phyloP scores from a whole-genome alignment of 2,329 filamentous ascomycete species.

The Exophiala spinifera region DNA sequence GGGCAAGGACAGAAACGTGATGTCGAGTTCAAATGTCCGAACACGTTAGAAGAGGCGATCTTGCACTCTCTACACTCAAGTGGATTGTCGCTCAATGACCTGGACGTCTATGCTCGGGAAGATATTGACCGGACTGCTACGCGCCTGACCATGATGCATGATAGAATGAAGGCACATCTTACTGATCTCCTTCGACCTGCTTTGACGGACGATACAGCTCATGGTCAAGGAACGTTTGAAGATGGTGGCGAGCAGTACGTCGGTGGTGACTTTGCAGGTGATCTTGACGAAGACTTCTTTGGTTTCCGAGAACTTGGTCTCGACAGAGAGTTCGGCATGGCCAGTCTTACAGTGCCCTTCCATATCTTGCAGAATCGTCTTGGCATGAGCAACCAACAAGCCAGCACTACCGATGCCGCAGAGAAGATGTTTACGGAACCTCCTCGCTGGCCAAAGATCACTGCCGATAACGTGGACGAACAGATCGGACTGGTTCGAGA shows the following conservation, averaged over 20 bases:
- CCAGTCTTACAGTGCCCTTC: constrained; percentile 84
- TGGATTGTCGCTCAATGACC: constrained; percentile 73
- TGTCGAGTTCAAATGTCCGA: constrained; percentile 59
- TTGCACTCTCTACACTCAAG: constrained; percentile 82
- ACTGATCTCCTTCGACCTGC: constrained; percentile 91
- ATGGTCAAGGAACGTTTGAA: constrained; percentile 88
- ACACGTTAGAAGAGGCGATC: constrained; percentile 79
- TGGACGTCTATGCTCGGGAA: constrained; percentile 87
- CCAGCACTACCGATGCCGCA: constrained; percentile 10
- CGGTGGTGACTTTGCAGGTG: constrained; percentile 93
- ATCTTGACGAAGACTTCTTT: constrained; percentile 98
- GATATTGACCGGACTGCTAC: constrained; percentile 82
- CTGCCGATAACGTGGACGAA: constrained; percentile 68
- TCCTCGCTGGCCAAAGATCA: constrained; percentile 71
- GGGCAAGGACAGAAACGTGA: constrained; percentile 32
- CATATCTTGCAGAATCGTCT: constrained; percentile 92
- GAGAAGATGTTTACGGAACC: constrained; percentile 60
- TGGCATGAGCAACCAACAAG: constrained; percentile 64
- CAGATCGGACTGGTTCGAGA: constrained; percentile 86
- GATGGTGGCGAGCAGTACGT: constrained; percentile 97
- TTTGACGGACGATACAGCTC: constrained; percentile 72
- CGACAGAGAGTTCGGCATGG: constrained; percentile 83
- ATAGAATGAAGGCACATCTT: constrained; percentile 89
- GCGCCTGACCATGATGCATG: constrained; percentile 81
- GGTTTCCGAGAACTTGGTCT: constrained; percentile 94